Percentiles rank a stretch among this genome's conserved stretches.
Conservation (phyloP, 352 stramenopile species). For the Phytopythium chamaehyphon region DNA sequence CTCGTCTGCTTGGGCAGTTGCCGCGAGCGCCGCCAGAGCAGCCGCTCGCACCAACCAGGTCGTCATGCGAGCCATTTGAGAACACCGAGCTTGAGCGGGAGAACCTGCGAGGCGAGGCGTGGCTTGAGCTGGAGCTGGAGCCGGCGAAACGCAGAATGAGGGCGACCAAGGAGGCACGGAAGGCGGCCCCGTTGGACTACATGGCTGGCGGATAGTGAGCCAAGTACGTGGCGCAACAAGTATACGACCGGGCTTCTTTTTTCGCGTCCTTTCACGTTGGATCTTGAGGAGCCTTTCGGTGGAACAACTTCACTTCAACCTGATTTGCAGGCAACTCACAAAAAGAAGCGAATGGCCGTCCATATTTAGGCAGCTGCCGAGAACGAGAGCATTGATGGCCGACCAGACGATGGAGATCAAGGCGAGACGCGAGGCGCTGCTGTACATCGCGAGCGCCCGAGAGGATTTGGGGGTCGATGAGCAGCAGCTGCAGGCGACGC, state of each 20-base stretch:
- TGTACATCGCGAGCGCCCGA: constrained; percentile 35
- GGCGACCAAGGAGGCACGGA: no score
- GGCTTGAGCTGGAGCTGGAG: background rate
- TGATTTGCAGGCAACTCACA: background rate
- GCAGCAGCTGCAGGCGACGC: constrained; percentile 31
- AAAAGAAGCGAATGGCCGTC: background rate
- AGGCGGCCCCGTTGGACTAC: no score
- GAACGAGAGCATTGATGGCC: background rate
- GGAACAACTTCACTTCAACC: constrained; percentile 1
- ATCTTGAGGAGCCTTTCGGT: no score
- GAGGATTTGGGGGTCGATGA: constrained; percentile 30
- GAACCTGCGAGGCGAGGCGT: constrained; percentile 1
- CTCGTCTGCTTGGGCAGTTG: constrained; percentile 2
- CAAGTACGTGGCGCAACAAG: background rate
- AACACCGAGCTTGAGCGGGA: background rate
- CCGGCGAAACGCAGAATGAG: background rate
- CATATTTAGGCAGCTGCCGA: constrained; percentile 1
- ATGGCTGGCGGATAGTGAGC: background rate
- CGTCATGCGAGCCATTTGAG: constrained; percentile 3
- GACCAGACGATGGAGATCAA: constrained; percentile 16
- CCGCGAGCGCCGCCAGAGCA: constrained; percentile 9
- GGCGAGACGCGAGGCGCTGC: constrained; percentile 28
- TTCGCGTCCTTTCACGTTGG: constrained; percentile 4
- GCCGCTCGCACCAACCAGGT: background rate
- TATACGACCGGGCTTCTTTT: constrained; percentile 1